Percentiles rank a stretch among this genome's conserved stretches.
phyloP scores from a whole-genome alignment of 345 rosid species.

The Microthlaspi erraticum region DNA sequence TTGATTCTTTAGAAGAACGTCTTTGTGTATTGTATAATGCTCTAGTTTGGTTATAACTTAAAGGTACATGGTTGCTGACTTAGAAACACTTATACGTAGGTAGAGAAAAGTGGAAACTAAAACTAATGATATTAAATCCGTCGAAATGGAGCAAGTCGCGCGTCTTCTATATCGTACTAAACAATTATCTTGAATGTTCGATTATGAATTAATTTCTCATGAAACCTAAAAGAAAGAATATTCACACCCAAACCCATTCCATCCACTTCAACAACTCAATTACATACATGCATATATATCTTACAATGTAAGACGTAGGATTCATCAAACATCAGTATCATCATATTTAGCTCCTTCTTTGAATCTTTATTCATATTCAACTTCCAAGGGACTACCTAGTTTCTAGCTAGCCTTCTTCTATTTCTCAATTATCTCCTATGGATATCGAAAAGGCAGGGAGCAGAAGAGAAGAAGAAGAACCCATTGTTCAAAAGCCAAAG shows the following conservation, averaged over 20 bases:
- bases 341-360: slow-evolving; percentile 13
- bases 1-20: slow-evolving; percentile 12
- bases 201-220: slow-evolving; percentile 15
- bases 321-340: slow-evolving; percentile 16
- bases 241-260: slow-evolving; percentile 30
- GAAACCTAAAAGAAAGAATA: slow-evolving; percentile 20
- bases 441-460: slow-evolving; percentile 43
- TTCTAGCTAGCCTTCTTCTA: slow-evolving; percentile 11
- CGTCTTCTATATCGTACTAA: slow-evolving; percentile 26
- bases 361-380: neutral
- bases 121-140: slow-evolving; percentile 1
- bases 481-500: slow-evolving; percentile 44
- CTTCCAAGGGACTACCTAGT: neutral
- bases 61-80: slow-evolving; percentile 30
- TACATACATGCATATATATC: slow-evolving; percentile 20
- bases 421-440: slow-evolving; percentile 27
- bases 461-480: slow-evolving; percentile 47
- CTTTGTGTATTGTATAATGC: slow-evolving; percentile 4
- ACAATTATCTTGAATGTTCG: slow-evolving; percentile 17
- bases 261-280: slow-evolving; percentile 40
- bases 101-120: neutral
- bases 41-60: slow-evolving; percentile 29
- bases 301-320: slow-evolving; percentile 16
- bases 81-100: slow-evolving; percentile 5
- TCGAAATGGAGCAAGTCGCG: slow-evolving; percentile 46